Percentiles rank a stretch among this genome's conserved stretches.
phyloP scores from a whole-genome alignment of 2,329 filamentous ascomycete species.

The Aspergillus ustus region DNA sequence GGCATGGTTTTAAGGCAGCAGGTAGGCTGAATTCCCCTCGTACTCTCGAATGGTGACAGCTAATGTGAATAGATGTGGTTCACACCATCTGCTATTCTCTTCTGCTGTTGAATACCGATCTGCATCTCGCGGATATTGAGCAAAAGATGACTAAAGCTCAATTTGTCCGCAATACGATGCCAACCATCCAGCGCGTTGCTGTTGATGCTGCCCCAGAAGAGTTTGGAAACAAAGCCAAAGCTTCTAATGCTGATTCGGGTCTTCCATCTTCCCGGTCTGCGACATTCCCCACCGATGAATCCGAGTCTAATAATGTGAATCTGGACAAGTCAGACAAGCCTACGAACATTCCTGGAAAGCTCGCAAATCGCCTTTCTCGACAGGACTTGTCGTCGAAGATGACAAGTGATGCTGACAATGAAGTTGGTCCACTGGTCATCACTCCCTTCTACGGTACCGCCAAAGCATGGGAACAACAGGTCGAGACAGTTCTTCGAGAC shows the following conservation, averaged over 20 bases:
- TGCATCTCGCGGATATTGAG: constrained; percentile 93
- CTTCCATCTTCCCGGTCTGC: constrained; percentile 15
- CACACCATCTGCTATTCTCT: constrained; percentile 98
- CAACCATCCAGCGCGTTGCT: constrained; percentile 79
- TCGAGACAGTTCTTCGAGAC: constrained; percentile 88
- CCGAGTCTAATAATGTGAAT: constrained; percentile 23
- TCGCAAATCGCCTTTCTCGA: constrained; percentile 32
- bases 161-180: constrained; percentile 95
- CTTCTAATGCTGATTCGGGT: constrained; percentile 48
- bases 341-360: constrained; percentile 25
- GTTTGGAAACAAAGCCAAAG: constrained; percentile 57
- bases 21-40: constrained; percentile 58
- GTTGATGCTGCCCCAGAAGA: constrained; percentile 71
- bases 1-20: constrained; percentile 87
- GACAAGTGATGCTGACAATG: constrained; percentile 36
- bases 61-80: constrained; percentile 72
- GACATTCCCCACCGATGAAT: constrained; percentile 21
- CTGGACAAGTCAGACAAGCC: constrained; percentile 29
- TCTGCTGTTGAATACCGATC: constrained; percentile 91
- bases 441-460: constrained; percentile 74
- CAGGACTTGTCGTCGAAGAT: constrained; percentile 32
- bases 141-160: constrained; percentile 94
- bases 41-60: constrained; percentile 9
- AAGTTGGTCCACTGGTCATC: constrained; percentile 73
- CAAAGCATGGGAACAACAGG: constrained; percentile 82